Evolutionary conservation across 2,329 filamentous ascomycete species (phyloP).

Genomic region (Aspergillus sp.): DNA sequence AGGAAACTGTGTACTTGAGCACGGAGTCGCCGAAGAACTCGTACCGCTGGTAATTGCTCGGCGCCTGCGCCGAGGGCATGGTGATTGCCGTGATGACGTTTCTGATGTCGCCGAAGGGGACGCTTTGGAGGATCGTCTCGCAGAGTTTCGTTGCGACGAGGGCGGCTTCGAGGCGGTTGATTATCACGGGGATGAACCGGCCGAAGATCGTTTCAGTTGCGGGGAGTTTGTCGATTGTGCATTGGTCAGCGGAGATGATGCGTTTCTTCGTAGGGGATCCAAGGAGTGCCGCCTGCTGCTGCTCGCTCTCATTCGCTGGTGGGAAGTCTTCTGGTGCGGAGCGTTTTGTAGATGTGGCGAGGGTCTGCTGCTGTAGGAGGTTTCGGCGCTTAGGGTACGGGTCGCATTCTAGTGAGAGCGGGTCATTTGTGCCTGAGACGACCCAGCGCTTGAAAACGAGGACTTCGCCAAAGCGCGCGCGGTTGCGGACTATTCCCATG

Average conservation of each 20-base stretch:
- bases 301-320: not conserved
- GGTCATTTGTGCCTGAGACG: slow-evolving; percentile 9
- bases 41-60: slow-evolving; percentile 75
- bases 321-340: not conserved
- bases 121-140: slow-evolving; percentile 55
- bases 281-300: slow-evolving; percentile 6
- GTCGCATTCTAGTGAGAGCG: slow-evolving; percentile 33
- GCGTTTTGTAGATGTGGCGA: slow-evolving; percentile 12
- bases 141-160: slow-evolving; percentile 67
- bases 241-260: slow-evolving; percentile 29
- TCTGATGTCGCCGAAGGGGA: slow-evolving; percentile 59
- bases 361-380: slow-evolving; percentile 26
- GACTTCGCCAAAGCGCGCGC: slow-evolving; percentile 28
- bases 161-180: slow-evolving; percentile 69
- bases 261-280: slow-evolving; percentile 23
- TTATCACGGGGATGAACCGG: slow-evolving; percentile 72
- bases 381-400: slow-evolving; percentile 34
- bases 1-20: slow-evolving; percentile 73
- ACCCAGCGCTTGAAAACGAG: slow-evolving; percentile 34
- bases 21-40: slow-evolving; percentile 88
- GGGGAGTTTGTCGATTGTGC: slow-evolving; percentile 50
- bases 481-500: slow-evolving; percentile 35
- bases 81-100: slow-evolving; percentile 72
- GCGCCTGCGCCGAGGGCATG: slow-evolving; percentile 63
- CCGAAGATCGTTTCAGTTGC: slow-evolving; percentile 53